Evolutionary conservation across 1,139 yeast genomes (phyloP), one percentile per base, ranked within the genome.

Genomic region (Tardiomyces blankii): DNA sequence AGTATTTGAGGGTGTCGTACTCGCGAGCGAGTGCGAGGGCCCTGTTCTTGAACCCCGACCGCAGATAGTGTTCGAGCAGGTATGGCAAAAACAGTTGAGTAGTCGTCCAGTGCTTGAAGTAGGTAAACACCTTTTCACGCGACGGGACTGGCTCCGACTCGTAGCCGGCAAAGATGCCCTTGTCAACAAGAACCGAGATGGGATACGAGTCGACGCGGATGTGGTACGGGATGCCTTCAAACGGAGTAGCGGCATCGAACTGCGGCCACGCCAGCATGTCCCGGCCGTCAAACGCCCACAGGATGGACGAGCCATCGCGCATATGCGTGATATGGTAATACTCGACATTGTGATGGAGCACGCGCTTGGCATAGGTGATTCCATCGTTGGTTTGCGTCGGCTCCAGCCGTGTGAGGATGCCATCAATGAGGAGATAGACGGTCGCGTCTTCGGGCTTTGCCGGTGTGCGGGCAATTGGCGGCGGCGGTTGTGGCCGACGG

Each of bases 231-330:
- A 69, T 69, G 47, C 65, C 66, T n/a, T 63, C 53, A 32, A 65
- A 68, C 11, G 65, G 55, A 6, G 59, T 54, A 7, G 7, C 7
- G 7, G 25, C 25, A 7, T 21, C 25, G 3, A 64, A 56, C 25
- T 51, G 49, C 25, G 57, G 50, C 66, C 65, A 63, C 2, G 60
- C 54, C n/a, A 65, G 50, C 43, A 64, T 60, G 43, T 64, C 61
- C 14, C 55, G 52, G 4, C 74, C 74, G 46, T 68, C 70, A 54
- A 68, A 70, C 1, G 69, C 71, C 70, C 73, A 69, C 18, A 66
- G 47, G 7, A 21, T 21, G 7, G 53, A 21, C 7, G 25, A 21
- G 25, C 25, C 25, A 7, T 21, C 25, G 25, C 25, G 25, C 25
- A 21, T 21, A 7, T 21, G 25, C 25, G 25, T 21, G 25, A 21